phyloP scores from a whole-genome alignment of 2,329 filamentous ascomycete genomes.

The Bipolaris cookei region DNA sequence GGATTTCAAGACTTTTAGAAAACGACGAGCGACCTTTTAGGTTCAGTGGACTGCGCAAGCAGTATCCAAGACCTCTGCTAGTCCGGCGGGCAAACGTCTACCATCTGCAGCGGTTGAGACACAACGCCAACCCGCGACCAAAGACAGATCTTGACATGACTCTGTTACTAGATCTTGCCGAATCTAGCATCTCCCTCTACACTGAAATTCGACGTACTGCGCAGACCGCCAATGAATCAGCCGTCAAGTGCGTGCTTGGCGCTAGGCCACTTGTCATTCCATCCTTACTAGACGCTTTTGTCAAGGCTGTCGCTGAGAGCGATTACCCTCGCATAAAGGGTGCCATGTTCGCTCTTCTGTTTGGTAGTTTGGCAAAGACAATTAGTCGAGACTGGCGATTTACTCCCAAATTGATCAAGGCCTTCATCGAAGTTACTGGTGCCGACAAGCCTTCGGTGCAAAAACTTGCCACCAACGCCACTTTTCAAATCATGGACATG shows the following conservation, averaged over 20 bases:
- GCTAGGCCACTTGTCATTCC: conserved; percentile 89
- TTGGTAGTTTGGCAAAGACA: conserved; percentile 86
- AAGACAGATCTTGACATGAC: conserved; percentile 89
- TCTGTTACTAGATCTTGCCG: conserved; percentile 82
- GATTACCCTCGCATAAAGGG: conserved; percentile 95
- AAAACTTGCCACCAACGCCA: conserved; percentile 78
- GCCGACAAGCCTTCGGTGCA: conserved; percentile 96
- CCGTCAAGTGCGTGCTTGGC: conserved; percentile 87
- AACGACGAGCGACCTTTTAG: conserved; percentile 93
- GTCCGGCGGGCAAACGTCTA: conserved; percentile 94
- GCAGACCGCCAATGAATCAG: conserved; percentile 89
- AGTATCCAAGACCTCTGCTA: conserved; percentile 89
- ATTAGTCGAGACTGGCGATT: conserved; percentile 93
- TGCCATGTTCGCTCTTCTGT: conserved; percentile 86
- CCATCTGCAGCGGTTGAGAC: conserved; percentile 89
- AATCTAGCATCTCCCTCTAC: conserved; percentile 89
- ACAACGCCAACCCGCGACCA: conserved; percentile 86
- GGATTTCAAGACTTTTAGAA: conserved; percentile 81
- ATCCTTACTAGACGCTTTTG: conserved; percentile 78
- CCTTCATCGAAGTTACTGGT: conserved; percentile 87
- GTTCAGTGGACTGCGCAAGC: conserved; percentile 88
- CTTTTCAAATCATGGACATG: conserved; percentile 90
- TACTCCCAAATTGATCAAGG: conserved; percentile 83
- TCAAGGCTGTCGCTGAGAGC: conserved; percentile 75
- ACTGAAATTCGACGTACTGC: conserved; percentile 95